Evolutionary conservation across 495 filamentous ascomycete genomes (phyloP), one percentile per base, ranked within the genome.

Genomic region (Recurvomyces mirabilis): DNA sequence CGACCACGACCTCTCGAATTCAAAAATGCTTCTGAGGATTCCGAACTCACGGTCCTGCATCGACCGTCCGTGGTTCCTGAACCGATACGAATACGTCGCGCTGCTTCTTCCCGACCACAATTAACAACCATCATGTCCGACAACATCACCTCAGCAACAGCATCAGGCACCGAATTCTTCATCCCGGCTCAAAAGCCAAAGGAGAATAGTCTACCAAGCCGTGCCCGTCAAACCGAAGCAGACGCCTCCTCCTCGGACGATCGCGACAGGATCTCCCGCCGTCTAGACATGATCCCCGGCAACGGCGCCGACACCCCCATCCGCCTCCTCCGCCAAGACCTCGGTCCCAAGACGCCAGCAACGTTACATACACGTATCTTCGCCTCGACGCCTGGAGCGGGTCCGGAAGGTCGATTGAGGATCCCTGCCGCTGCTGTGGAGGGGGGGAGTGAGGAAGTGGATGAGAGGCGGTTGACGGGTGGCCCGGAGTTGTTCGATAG

Each of bases 61-160:
- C 15, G 24, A 13, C 26, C 41, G 3, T 7, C 20, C 17, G 7
- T 18, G 1, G 4, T 18, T 1, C 38, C 38, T 18, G 11, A 23
- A 19, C 29, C 28, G 2, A 5, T n/a, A 5, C 11, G n/a, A 15
- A 22, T 15, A 36, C 9, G 10, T 11, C 41, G 18, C 30, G 11
- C 33, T 31, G 39, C 35, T n/a, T 17, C 41, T 7, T 51, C 48
- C 11, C 46, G 42, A 28, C 48, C 41, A 9, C 48, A 34, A 15
- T 36, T 51, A 9, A 41, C 41, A n/a, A 51, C 48, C 13, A 51
- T 51, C 26, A 12, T 41, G 2, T 51, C 48, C n/a, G 42, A 51
- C 35, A 40, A 22, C 29, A 30, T 18, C 26, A 15, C 21, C 9
- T 6, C 48, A 1, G 17, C 33, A n/a, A n/a, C n/a, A n/a, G 11